These are phyloP conservation scores for Salix brachista DNA, from an alignment of 345 rosid genomes.

Conservation along the genomic window DNA sequence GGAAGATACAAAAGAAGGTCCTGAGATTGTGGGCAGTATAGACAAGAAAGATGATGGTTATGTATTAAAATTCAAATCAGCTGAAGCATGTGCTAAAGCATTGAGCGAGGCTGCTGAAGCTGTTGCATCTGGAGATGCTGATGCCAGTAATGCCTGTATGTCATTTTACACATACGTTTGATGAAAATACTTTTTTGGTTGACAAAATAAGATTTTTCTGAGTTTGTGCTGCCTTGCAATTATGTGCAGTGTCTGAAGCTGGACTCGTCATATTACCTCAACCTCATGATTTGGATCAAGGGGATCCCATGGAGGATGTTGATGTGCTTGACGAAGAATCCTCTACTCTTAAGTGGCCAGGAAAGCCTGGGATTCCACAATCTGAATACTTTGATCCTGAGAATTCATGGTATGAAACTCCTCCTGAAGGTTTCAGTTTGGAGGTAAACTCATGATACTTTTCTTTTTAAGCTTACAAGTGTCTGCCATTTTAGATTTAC, in stretches of 20 bases:
- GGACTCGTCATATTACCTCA: slow-evolving; percentile 63
- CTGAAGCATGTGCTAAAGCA: slow-evolving; percentile 75
- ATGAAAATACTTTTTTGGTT: background rate
- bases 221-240: slow-evolving; percentile 4
- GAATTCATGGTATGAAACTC: slow-evolving; percentile 79
- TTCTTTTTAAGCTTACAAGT: background rate
- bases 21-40: slow-evolving; percentile 10
- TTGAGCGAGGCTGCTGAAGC: slow-evolving; percentile 75
- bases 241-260: slow-evolving; percentile 53
- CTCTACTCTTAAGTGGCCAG: slow-evolving; percentile 56
- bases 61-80: slow-evolving; percentile 48
- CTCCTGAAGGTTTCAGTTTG: slow-evolving; percentile 77
- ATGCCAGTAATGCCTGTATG: slow-evolving; percentile 56
- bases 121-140: slow-evolving; percentile 55
- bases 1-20: slow-evolving; percentile 23
- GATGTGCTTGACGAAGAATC: slow-evolving; percentile 39
- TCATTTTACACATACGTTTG: background rate
- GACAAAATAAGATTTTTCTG: slow-evolving; percentile 6
- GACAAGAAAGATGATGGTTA: slow-evolving; percentile 24
- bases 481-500: background rate
- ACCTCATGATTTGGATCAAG: slow-evolving; percentile 37
- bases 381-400: slow-evolving; percentile 64
- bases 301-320: slow-evolving; percentile 19
- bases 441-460: slow-evolving; percentile 38
- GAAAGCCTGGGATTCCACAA: slow-evolving; percentile 50